Evolutionary conservation across 2,329 filamentous ascomycete genomes (phyloP).

Genomic region (Xylariaceae sp.): DNA sequence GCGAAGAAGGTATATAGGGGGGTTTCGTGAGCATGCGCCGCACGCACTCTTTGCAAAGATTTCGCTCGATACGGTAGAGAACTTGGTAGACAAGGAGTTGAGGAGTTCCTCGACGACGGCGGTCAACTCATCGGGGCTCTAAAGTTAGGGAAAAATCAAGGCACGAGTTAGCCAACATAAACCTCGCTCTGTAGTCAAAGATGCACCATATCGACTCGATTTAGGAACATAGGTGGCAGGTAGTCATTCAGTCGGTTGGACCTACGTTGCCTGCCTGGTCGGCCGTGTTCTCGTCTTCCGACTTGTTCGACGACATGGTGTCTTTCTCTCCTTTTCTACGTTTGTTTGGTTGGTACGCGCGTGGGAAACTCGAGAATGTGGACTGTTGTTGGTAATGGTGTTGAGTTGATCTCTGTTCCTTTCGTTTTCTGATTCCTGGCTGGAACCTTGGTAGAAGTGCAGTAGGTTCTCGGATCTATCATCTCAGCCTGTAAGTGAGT

Average conservation of each 20-base stretch:
- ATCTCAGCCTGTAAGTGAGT: no score
- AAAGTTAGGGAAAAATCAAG: not conserved
- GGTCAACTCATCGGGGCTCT: slow-evolving; percentile 57
- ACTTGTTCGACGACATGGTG: slow-evolving; percentile 29
- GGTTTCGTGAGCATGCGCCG: not conserved
- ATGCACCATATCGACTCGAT: not conserved
- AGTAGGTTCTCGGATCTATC: not conserved
- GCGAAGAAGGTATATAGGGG: not conserved
- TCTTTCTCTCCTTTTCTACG: not conserved
- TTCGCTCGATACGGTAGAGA: slow-evolving; percentile 76
- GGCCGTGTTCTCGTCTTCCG: slow-evolving; percentile 17
- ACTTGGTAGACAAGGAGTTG: slow-evolving; percentile 79
- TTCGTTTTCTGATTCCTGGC: not conserved
- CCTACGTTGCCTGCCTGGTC: slow-evolving; percentile 20
- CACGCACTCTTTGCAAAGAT: slow-evolving; percentile 77
- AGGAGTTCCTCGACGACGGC: slow-evolving; percentile 81
- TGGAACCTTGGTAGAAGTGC: not conserved
- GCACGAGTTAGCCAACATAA: not conserved
- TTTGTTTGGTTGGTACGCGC: not conserved
- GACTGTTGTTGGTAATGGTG: not conserved
- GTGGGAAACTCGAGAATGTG: not conserved
- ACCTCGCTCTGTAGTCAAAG: not conserved
- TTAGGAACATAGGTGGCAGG: not conserved
- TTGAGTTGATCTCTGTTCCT: not conserved
- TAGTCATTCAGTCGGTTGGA: not conserved